Base-by-base conservation (phyloP, 164 flowering plant genomes). In the Vitis amurensis region DNA sequence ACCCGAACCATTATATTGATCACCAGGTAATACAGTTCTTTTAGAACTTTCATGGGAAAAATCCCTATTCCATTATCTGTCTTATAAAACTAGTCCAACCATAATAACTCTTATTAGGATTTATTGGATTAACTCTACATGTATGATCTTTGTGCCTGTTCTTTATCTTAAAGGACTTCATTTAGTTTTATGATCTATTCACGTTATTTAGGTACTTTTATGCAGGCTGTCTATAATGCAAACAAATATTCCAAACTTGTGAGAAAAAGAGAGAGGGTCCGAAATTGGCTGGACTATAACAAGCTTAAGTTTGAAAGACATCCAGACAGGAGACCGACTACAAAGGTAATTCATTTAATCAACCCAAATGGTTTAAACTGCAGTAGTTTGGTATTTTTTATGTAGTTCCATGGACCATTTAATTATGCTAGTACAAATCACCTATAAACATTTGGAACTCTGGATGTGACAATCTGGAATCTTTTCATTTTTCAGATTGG, bases 201-300 rank as follows among this genome's bases (percentile, higher is more conserved):
- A 64, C 60, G 15, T 47, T 58, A 48, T 15, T 19, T 51, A 9
- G 13, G 1, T 55, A 37, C 56, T 55, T 23, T 51, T 23, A 9
- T 50, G 30, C 86, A 95, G 99, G 92, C 86, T 51, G 94, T 92
- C 19, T 94, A 94, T 71, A 78, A 95, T 88, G 98, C 96, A 72
- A 95, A 93, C 79, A 91, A 91, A 77, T 89, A 83, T 74, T 91
- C 93, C 48, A 85, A 78, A 79, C 85, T 93, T 72, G 90, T 83
- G 63, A 82, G 81, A 62, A 76, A 76, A 78, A 87, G 90, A 80
- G 79, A 90, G 11, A 85, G 86, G 75, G 82, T 89, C 44, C 97
- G 84, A 52, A 88, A 90, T 77, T 91, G 94, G 98, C 74, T 93
- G 67, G 99, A 93, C 77, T 95, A 93, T 75, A 74, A 90, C 77